Evolutionary conservation across 306 rosid genomes (phyloP).

Genomic region (Corylus avellana): DNA sequence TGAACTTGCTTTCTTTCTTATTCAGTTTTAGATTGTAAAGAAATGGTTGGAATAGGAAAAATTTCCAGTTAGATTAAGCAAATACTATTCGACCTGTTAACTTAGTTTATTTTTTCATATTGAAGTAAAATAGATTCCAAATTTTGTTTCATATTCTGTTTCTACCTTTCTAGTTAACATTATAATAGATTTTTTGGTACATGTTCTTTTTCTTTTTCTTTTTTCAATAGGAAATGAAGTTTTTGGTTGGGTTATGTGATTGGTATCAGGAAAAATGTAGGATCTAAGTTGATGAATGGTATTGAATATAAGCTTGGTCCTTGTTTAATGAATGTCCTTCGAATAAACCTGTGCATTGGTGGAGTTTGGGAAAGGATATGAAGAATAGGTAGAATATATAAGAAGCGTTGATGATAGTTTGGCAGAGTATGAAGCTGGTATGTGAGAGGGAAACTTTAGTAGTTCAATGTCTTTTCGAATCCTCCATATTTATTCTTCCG

Average conservation of each 20-base stretch:
- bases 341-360: background rate
- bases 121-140: too few species aligned
- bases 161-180: background rate
- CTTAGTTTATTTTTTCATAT: background rate
- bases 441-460: background rate
- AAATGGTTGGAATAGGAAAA: background rate
- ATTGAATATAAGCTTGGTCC: background rate
- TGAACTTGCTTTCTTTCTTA: background rate
- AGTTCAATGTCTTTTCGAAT: background rate
- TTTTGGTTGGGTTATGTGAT: background rate
- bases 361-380: background rate
- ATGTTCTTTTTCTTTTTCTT: too few species aligned
- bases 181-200: background rate
- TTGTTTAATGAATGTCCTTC: background rate
- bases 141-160: background rate
- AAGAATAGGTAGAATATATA: too few species aligned
- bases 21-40: background rate
- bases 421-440: too few species aligned
- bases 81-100: background rate
- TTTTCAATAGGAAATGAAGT: background rate
- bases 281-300: background rate
- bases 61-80: background rate
- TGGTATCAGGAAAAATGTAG: background rate
- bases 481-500: too few species aligned
- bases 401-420: background rate